Evolutionary conservation across 768 basidiomycete species (phyloP), one percentile per base, ranked within the genome.

Genomic region (Pulveroboletus sp.): DNA sequence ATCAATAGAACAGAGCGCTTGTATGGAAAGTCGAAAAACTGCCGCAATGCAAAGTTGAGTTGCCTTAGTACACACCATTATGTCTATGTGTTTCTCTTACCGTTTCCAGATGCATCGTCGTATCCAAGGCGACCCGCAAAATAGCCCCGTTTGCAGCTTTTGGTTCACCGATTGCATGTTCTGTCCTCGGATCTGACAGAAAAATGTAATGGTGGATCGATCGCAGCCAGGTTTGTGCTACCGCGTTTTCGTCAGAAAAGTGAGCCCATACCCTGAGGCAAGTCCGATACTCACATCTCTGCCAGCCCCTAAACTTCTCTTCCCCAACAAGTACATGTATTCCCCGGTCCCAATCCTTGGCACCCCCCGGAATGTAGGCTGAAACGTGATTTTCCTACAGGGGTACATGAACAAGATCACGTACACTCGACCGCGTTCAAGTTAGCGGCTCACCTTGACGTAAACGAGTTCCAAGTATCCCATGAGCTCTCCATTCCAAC

Each of bases 281-380:
- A 31, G 2, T 19, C 5, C 19, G 52, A 34, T 13, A 69, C 74
- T 43, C 47, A 77, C 77, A 67, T 61, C 75, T 54, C 31, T 61
- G 63, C 43, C 61, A 58, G 27, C 77, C 77, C 19, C 75, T 58
- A 58, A 75, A 79, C 48, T 72, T 73, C 6, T 67, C 67, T 40
- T 78, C 76, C 13, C 77, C 77, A 5, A 72, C 70, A 20, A 79
- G 68, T 19, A 77, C 67, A 45, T 79, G 77, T 3, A 73, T 58
- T 0, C 75, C 75, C 9, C 69, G 46, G 37, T 70, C 68, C 55
- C 64, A 66, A 12, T 68, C 69, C 42, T 58, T 56, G 2, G 53
- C 59, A 42, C 67, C 61, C 10, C 55, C 58, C 0, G 59, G 63
- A 38, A 69, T 32, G 50, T 67, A 64, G 19, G 59, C 25, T 2